Evolutionary conservation across 2,329 filamentous ascomycete genomes (phyloP).

Genomic region (Nemania serpens): DNA sequence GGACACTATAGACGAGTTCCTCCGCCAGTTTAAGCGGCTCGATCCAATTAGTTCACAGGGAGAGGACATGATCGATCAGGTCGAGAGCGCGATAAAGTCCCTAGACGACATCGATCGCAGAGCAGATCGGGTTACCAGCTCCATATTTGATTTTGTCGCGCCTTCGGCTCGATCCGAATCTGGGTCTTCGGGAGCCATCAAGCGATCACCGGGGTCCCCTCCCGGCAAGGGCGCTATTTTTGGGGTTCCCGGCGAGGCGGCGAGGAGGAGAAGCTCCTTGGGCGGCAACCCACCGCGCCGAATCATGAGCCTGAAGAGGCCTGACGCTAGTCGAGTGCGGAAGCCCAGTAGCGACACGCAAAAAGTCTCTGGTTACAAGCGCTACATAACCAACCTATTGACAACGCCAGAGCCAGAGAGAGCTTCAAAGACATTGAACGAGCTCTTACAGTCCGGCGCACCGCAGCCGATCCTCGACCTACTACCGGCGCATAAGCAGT

Average conservation of each 20-base stretch:
- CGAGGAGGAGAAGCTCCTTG: not conserved
- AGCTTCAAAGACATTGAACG: not conserved
- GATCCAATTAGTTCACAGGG: not conserved
- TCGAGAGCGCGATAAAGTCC: not conserved
- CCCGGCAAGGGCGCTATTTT: not conserved
- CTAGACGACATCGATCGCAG: not conserved
- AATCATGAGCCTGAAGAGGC: not conserved
- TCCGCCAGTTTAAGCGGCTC: not conserved
- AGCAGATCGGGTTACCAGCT: not conserved
- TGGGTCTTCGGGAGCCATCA: too few relatives aligned
- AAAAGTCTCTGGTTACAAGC: not conserved
- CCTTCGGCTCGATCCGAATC: not conserved
- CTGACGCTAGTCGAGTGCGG: not conserved
- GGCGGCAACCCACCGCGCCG: not conserved
- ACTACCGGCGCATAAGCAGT: not conserved
- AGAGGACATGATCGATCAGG: not conserved
- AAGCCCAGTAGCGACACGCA: not conserved
- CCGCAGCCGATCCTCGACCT: constrained; percentile 7
- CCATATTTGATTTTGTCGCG: not conserved
- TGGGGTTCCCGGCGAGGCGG: not conserved
- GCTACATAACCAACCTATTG: constrained; percentile 10
- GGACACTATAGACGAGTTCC: constrained; percentile 28
- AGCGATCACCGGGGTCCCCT: not conserved
- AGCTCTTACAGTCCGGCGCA: not conserved
- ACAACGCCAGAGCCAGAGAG: not conserved